Conservation (phyloP, 2,329 filamentous ascomycete genomes). For the Moelleriella libera region DNA sequence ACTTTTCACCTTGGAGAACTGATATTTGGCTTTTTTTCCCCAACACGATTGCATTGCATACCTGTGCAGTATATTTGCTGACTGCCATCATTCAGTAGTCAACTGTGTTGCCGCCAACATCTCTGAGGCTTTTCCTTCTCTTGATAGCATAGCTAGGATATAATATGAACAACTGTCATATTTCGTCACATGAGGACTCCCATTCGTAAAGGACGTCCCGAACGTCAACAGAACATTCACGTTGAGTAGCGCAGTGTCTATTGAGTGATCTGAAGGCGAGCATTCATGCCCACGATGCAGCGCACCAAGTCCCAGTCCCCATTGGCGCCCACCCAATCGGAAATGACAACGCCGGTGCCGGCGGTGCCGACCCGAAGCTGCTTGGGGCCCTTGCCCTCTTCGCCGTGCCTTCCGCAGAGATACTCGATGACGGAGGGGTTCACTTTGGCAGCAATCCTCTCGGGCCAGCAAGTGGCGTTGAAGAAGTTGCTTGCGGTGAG, state of each 20-base stretch:
- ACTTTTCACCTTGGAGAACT: constrained; percentile 49
- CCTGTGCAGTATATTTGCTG: neutral
- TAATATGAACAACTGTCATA: no score
- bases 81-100: neutral
- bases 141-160: no score
- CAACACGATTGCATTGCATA: neutral
- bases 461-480: constrained; percentile 83
- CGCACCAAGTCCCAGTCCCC: constrained; percentile 85
- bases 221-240: neutral
- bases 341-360: constrained; percentile 76
- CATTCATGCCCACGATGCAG: constrained; percentile 86
- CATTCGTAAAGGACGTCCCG: no score
- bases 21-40: constrained; percentile 16
- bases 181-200: no score
- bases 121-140: no score
- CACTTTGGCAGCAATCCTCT: constrained; percentile 73
- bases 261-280: constrained; percentile 32
- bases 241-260: neutral
- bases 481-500: constrained; percentile 88
- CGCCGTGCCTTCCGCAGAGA: constrained; percentile 42
- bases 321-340: constrained; percentile 79
- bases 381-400: constrained; percentile 32
- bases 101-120: neutral
- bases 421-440: constrained; percentile 63
- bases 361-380: constrained; percentile 50